These are phyloP conservation scores for Candida railenensis DNA, from an alignment of 805 yeast species.

Conservation along the genomic window DNA sequence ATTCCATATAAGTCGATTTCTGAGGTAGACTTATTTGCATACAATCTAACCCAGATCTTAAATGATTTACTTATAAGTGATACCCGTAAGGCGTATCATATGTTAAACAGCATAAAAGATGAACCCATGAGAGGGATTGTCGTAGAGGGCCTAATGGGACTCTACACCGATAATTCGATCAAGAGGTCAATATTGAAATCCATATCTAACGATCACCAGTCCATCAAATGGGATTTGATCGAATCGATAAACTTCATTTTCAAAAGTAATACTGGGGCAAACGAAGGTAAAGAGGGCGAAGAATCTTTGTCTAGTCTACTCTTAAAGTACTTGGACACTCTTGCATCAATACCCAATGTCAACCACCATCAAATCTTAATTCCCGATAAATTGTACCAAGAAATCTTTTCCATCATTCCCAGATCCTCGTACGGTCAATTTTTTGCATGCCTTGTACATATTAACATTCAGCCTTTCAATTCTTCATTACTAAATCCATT, in stretches of 20 bases:
- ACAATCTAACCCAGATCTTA: constrained; percentile 26
- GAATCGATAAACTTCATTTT: neutral
- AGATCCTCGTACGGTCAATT: constrained; percentile 18
- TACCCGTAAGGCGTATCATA: constrained; percentile 20
- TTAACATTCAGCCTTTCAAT: constrained; percentile 31
- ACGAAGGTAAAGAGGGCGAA: neutral
- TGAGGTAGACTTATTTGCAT: constrained; percentile 29
- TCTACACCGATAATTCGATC: constrained; percentile 19
- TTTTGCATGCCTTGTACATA: constrained; percentile 27
- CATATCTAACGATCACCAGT: neutral
- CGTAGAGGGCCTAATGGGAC: constrained; percentile 12
- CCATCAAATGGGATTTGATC: neutral
- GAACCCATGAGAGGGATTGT: constrained; percentile 16
- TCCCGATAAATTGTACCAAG: constrained; percentile 12
- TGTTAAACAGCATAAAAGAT: constrained; percentile 20
- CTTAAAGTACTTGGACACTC: constrained; percentile 23
- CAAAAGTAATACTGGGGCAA: neutral
- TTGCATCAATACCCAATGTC: constrained; percentile 21
- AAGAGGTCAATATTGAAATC: constrained; percentile 8
- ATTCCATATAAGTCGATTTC: constrained; percentile 21
- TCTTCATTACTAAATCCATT: constrained; percentile 13
- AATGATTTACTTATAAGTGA: constrained; percentile 27
- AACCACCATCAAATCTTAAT: constrained; percentile 23
- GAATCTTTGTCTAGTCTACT: constrained; percentile 5
- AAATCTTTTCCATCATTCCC: constrained; percentile 18